Evolutionary conservation across 208 protist genomes (phyloP), one percentile per base, ranked within the genome.

Genomic region (Angomonas deanei): DNA sequence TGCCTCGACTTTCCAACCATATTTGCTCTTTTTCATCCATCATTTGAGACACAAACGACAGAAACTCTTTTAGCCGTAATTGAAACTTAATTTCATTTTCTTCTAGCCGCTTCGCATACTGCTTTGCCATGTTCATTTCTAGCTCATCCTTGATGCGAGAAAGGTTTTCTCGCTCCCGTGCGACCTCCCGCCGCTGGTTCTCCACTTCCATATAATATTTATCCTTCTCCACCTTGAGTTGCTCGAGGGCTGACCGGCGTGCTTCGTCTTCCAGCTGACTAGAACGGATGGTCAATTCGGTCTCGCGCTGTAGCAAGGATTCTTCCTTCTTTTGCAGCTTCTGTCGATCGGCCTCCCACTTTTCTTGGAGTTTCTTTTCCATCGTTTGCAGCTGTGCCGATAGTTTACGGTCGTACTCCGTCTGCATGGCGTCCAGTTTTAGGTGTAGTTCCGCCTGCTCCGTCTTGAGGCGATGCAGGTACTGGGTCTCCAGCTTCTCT

Each of bases 11-110:
- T 19, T 50, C 42, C 8, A 50, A 50, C 42, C 42, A 50, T 21
- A 50, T 13, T 50, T 50, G 42, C 19, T 50, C 42, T 19, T 50
- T 50, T 50, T 50, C 42, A 26, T 50, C 42, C 42, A 50, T 50
- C 8, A 50, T 21, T 26, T 4, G 3, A 19, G 42, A 50, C 8
- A 50, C 42, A 50, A 50, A 50, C 13, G 42, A 50, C 5, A 50
- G 19, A 5, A 50, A 19, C 15, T 19, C 42, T 5, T 50, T n/a
- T 19, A 50, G 42, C 15, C 42, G 42, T 5, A 50, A 5, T 50
- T 50, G 42, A 50, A 26, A 50, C 15, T 50, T 50, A 19, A 50
- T n/a, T 19, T 50, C 42, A 23, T 50, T 50, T 50, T 50, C 42
- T 50, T 50, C 42, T 4, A 50, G 42, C 5, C 42, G 42, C 15